Percentiles rank a stretch among this genome's conserved stretches.
These are phyloP conservation scores for Emergomyces africanus DNA, from an alignment of 2,329 filamentous ascomycete species.

Conservation along the genomic window DNA sequence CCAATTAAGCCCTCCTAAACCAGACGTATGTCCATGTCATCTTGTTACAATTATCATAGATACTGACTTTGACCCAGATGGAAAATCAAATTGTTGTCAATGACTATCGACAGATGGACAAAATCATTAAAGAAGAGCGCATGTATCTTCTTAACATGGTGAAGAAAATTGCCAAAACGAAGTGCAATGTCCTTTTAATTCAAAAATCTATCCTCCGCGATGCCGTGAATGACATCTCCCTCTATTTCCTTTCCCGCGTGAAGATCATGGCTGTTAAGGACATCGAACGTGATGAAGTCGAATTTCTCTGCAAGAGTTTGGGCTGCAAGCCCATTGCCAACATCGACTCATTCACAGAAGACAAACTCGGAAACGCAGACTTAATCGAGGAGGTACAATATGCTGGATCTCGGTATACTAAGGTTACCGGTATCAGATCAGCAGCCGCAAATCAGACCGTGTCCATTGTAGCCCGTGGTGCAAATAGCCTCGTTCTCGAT, in stretches of 20 bases:
- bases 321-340: conserved; percentile 99
- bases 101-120: conserved; percentile 99
- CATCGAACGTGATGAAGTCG: conserved; percentile 95
- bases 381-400: conserved; percentile 84
- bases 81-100: conserved; percentile 99
- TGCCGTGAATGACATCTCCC: conserved; percentile 90
- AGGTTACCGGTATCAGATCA: conserved; percentile 81
- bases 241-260: conserved; percentile 95
- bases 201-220: conserved; percentile 98
- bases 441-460: conserved; percentile 65
- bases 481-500: conserved; percentile 87
- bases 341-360: conserved; percentile 95
- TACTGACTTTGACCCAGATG: conserved; percentile 49
- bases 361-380: conserved; percentile 90
- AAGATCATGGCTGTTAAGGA: conserved; percentile 95
- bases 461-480: conserved; percentile 85
- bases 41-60: conserved; percentile 8
- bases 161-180: conserved; percentile 99
- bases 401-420: conserved; percentile 82
- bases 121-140: conserved; percentile 98
- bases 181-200: conserved; percentile 96
- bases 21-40: conserved; percentile 53
- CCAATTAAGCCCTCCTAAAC: conserved; percentile 95
- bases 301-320: conserved; percentile 98
- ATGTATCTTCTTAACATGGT: conserved; percentile 97